Evolutionary conservation across 768 basidiomycete genomes (phyloP).

Genomic region (Melanogaster broomeanus): DNA sequence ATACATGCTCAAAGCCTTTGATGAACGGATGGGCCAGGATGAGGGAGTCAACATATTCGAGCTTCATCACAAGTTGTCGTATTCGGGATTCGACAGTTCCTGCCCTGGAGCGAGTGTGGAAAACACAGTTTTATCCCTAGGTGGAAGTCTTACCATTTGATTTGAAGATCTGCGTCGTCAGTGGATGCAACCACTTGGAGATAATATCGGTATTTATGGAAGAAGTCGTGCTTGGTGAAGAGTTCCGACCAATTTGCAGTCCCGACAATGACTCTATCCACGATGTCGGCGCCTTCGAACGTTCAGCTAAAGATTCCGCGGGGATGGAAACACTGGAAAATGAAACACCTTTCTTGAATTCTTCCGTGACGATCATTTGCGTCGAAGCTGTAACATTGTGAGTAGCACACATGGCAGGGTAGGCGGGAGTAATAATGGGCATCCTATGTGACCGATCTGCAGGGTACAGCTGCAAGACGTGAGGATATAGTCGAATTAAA

Average conservation of each 20-base stretch:
- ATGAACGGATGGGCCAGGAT: conserved; percentile 93
- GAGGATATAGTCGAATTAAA: not conserved
- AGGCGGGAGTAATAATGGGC: conserved; percentile 99
- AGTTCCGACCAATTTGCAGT: conserved; percentile 88
- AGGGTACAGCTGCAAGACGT: conserved; percentile 72
- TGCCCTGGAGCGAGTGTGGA: conserved; percentile 48
- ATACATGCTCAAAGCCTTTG: conserved; percentile 89
- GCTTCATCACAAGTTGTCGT: conserved; percentile 95
- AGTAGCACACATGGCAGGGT: conserved; percentile 98
- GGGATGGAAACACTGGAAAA: not conserved
- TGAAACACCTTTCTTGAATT: conserved; percentile 82
- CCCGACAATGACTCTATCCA: conserved; percentile 87
- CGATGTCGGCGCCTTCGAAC: conserved; percentile 82
- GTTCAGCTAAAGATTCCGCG: conserved; percentile 14
- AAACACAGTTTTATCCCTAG: conserved; percentile 1
- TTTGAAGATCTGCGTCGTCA: conserved; percentile 77
- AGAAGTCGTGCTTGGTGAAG: conserved; percentile 96
- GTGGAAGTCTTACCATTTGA: conserved; percentile 75
- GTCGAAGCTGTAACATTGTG: conserved; percentile 97
- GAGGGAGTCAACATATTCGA: conserved; percentile 93
- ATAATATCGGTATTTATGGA: conserved; percentile 95
- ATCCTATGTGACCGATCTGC: conserved; percentile 93
- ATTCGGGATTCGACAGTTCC: conserved; percentile 98
- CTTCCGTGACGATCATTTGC: conserved; percentile 93
- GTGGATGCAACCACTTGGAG: conserved; percentile 95